A percentile compares a stretch with the other conserved stretches of the same genome.
Conservation (phyloP, 2,329 filamentous ascomycete genomes). For the Rhinocladiella mackenziei region DNA sequence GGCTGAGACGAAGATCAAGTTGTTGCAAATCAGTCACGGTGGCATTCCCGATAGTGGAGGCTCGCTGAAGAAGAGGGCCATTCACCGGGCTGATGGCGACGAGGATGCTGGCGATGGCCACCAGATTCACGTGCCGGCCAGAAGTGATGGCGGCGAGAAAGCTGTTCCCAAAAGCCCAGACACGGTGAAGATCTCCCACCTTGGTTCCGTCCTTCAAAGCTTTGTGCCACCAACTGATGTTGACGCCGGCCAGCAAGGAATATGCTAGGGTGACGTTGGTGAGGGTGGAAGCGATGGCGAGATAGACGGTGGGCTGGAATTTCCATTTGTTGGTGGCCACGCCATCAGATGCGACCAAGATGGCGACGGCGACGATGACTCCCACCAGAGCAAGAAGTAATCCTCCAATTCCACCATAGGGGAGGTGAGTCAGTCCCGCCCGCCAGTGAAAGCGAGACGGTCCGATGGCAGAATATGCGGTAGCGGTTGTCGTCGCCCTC, state of each 20-base stretch:
- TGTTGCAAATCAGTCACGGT: background rate
- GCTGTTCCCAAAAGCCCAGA: conserved; percentile 21
- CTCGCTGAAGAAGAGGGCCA: conserved; percentile 23
- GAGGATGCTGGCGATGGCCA: conserved; percentile 20
- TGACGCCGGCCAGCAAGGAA: conserved; percentile 15
- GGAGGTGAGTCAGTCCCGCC: too few species aligned
- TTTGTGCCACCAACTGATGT: conserved; percentile 19
- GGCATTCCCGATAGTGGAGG: conserved; percentile 7
- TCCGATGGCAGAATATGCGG: too few species aligned
- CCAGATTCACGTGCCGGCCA: conserved; percentile 16
- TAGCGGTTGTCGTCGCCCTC: too few species aligned
- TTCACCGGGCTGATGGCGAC: conserved; percentile 14
- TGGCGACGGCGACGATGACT: too few species aligned
- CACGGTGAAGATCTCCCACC: conserved; percentile 21
- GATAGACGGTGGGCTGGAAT: conserved; percentile 20
- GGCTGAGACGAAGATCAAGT: conserved; percentile 1
- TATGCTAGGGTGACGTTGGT: conserved; percentile 16
- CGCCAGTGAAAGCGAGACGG: too few species aligned
- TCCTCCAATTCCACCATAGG: too few species aligned
- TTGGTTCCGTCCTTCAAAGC: conserved; percentile 8
- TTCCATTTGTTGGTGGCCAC: conserved; percentile 9
- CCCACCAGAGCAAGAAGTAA: too few species aligned
- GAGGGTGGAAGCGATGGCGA: conserved; percentile 19
- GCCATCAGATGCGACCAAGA: too few species aligned
- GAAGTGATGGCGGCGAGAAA: conserved; percentile 9